Conservation (phyloP, 192 early-diverging fungal genomes). For the Coemansia pectinata region DNA sequence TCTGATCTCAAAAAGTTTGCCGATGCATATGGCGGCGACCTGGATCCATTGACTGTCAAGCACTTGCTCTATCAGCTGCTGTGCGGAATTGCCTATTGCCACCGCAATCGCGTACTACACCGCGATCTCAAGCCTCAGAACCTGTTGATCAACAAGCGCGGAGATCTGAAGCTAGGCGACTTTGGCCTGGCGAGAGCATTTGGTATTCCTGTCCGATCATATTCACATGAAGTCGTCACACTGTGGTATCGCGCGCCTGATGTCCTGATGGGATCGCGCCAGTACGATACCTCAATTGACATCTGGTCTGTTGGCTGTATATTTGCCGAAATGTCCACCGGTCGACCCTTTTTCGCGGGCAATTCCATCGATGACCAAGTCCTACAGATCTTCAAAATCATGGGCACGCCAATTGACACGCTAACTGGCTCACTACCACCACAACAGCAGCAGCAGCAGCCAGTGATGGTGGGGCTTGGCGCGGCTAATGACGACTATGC, state of each 20-base stretch:
- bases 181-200: slow-evolving; percentile 97
- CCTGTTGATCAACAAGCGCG: slow-evolving; percentile 92
- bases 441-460: not conserved
- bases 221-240: slow-evolving; percentile 86
- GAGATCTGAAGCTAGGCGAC: slow-evolving; percentile 84
- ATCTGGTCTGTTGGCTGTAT: slow-evolving; percentile 88
- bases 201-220: slow-evolving; percentile 89
- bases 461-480: not conserved
- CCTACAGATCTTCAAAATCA: slow-evolving; percentile 85
- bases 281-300: slow-evolving; percentile 87
- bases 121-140: slow-evolving; percentile 90
- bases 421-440: not conserved
- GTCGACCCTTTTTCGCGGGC: slow-evolving; percentile 90
- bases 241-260: slow-evolving; percentile 89
- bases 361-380: slow-evolving; percentile 86
- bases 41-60: slow-evolving; percentile 83
- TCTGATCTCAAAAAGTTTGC: slow-evolving; percentile 99
- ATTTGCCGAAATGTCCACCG: slow-evolving; percentile 88
- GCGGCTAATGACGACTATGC: slow-evolving; percentile 13
- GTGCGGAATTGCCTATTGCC: slow-evolving; percentile 96
- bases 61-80: slow-evolving; percentile 97
- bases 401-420: slow-evolving; percentile 70
- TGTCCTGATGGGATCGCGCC: slow-evolving; percentile 83
- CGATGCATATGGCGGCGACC: slow-evolving; percentile 82
- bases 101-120: slow-evolving; percentile 94